A percentile compares a stretch with the other conserved stretches of the same genome.
phyloP scores from a whole-genome alignment of 441 rosid species.

The Arabidopsis lyrata region DNA sequence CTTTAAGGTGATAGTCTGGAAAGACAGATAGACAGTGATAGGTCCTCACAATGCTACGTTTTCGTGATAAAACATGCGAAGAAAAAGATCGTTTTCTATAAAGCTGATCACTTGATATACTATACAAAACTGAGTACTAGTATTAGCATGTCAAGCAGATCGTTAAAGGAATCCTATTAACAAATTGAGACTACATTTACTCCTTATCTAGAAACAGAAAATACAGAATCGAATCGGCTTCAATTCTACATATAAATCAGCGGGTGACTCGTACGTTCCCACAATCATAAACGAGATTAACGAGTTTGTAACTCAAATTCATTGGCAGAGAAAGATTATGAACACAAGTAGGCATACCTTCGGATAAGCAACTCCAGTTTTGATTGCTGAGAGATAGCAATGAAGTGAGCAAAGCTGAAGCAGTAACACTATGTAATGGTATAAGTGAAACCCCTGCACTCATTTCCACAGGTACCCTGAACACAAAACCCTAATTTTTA shows the following conservation, averaged over 20 bases:
- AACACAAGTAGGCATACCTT: constrained; percentile 54
- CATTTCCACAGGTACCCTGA: constrained; percentile 78
- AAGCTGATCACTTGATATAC: neutral
- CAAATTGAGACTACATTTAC: neutral
- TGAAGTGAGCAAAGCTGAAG: constrained; percentile 88
- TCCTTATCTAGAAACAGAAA: neutral
- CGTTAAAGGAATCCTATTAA: neutral
- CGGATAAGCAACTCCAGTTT: constrained; percentile 88
- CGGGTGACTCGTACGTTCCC: neutral
- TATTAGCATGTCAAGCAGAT: constrained; percentile 8
- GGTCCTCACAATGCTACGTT: neutral
- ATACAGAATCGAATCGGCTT: neutral
- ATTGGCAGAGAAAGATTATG: neutral
- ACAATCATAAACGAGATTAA: neutral
- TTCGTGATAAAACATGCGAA: neutral
- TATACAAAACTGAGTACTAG: neutral
- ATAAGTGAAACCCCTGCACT: constrained; percentile 73
- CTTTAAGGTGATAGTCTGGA: too few relatives aligned
- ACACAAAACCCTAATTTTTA: neutral
- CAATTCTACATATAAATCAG: neutral
- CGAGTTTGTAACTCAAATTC: neutral
- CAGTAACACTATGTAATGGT: constrained; percentile 82
- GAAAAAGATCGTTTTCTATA: neutral
- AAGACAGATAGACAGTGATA: neutral
- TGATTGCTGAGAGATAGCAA: constrained; percentile 72